Evolutionary conservation across 2,329 filamentous ascomycete genomes (phyloP).

Genomic region (Cladosporium sp.): DNA sequence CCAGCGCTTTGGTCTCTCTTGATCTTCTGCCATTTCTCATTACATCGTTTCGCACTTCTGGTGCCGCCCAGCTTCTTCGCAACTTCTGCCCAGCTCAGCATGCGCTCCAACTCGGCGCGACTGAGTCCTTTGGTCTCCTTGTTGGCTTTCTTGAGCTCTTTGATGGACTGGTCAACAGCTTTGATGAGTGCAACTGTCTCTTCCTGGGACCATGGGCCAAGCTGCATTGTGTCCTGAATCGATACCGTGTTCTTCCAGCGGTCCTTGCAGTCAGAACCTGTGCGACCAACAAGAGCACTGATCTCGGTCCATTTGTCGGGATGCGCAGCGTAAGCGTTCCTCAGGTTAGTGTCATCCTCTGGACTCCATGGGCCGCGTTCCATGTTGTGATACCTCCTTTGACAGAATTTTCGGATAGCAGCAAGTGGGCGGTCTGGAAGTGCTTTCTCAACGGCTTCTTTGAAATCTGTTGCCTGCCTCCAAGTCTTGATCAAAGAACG

Average conservation of each 20-base stretch:
- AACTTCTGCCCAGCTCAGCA: constrained; percentile 68
- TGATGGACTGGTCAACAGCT: constrained; percentile 57
- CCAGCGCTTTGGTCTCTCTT: constrained; percentile 28
- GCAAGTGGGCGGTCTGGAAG: constrained; percentile 39
- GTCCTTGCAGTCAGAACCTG: constrained; percentile 67
- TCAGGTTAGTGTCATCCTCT: constrained; percentile 61
- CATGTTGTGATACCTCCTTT: constrained; percentile 66
- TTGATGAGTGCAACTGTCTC: constrained; percentile 55
- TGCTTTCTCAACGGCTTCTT: constrained; percentile 30
- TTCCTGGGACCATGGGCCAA: constrained; percentile 60
- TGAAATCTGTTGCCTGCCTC: constrained; percentile 37
- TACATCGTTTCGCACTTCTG: constrained; percentile 68
- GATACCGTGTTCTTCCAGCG: constrained; percentile 70
- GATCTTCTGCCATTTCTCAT: constrained; percentile 65
- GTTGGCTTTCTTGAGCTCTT: constrained; percentile 47
- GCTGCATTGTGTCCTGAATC: constrained; percentile 56
- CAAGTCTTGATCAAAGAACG: constrained; percentile 30
- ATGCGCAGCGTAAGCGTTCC: constrained; percentile 49
- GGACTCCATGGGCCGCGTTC: constrained; percentile 61
- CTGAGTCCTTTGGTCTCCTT: constrained; percentile 39
- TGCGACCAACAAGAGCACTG: constrained; percentile 63
- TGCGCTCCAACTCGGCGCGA: constrained; percentile 51
- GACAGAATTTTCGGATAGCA: constrained; percentile 49
- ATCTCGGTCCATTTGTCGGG: constrained; percentile 65
- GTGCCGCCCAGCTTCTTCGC: constrained; percentile 62